Conservation (phyloP, 2,329 filamentous ascomycete species). For the Colletotrichum incanum region DNA sequence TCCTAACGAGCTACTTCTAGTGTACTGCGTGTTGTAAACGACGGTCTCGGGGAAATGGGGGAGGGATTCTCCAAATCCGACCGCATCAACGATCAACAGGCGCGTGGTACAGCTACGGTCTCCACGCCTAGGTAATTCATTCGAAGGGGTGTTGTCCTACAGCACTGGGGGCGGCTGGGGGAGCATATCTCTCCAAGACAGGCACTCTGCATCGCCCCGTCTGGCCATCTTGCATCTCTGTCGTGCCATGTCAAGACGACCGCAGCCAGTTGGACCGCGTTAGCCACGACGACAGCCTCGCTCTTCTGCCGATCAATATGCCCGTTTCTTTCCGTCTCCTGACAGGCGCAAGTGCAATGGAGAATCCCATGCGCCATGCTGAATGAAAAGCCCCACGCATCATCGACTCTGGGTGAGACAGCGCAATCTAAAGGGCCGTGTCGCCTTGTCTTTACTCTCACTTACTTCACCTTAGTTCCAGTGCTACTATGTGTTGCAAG, state of each 20-base stretch:
- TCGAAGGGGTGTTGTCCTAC: background rate
- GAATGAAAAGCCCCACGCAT: background rate
- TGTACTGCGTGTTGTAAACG: background rate
- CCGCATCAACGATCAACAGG: conserved; percentile 16
- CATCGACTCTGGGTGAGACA: background rate
- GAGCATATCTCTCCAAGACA: background rate
- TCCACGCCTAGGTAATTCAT: background rate
- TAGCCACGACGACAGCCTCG: conserved; percentile 27
- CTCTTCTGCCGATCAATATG: conserved; percentile 6
- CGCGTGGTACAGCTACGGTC: background rate
- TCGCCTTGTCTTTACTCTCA: conserved; percentile 5
- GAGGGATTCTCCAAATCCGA: conserved; percentile 36
- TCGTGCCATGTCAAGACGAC: conserved; percentile 2
- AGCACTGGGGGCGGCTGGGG: background rate
- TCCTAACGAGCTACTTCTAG: conserved; percentile 1
- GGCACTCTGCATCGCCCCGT: conserved; percentile 21
- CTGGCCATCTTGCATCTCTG: conserved; percentile 14
- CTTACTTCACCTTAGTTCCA: conserved; percentile 4
- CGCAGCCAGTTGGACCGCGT: background rate
- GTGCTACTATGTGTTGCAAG: background rate
- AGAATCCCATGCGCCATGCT: no score
- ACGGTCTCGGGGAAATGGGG: background rate
- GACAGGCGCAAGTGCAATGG: background rate
- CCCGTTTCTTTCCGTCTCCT: background rate
- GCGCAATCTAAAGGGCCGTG: background rate